Conservation (phyloP, 371 early-diverging fungal species). For the Rhizopus stolonifer region DNA sequence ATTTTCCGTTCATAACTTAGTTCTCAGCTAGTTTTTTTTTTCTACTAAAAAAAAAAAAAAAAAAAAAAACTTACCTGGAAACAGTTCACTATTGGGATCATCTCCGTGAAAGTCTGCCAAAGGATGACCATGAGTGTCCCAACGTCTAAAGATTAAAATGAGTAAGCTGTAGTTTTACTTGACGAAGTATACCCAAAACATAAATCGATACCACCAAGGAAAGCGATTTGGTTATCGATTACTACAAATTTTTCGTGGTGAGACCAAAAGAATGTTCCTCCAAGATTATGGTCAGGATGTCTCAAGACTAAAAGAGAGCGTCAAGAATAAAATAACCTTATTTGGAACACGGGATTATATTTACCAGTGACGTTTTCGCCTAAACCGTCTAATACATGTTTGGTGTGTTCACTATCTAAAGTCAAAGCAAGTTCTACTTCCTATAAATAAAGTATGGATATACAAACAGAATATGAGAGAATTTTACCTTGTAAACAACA, state of each 20-base stretch:
- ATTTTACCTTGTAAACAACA: slow-evolving; percentile 76
- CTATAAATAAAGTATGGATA: slow-evolving; percentile 22
- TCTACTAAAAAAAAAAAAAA: neutral
- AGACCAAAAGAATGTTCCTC: slow-evolving; percentile 85
- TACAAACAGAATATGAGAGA: too few species aligned
- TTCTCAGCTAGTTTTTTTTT: slow-evolving; percentile 11
- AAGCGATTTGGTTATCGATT: slow-evolving; percentile 85
- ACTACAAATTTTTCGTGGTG: slow-evolving; percentile 69
- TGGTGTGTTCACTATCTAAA: slow-evolving; percentile 80
- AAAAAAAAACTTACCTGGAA: slow-evolving; percentile 29
- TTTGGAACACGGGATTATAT: too few species aligned
- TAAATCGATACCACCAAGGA: slow-evolving; percentile 91
- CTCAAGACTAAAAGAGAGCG: slow-evolving; percentile 62
- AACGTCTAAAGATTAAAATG: slow-evolving; percentile 60
- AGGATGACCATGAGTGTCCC: slow-evolving; percentile 83
- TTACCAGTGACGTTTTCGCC: slow-evolving; percentile 76
- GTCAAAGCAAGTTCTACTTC: slow-evolving; percentile 83
- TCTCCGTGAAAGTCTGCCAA: slow-evolving; percentile 61
- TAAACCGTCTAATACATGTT: slow-evolving; percentile 69
- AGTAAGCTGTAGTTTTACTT: neutral
- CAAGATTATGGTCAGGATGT: slow-evolving; percentile 79
- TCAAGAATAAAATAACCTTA: slow-evolving; percentile 8
- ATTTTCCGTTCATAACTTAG: too few species aligned
- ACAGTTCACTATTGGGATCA: slow-evolving; percentile 32
- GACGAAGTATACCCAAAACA: slow-evolving; percentile 69